Percentiles rank a stretch among this genome's conserved stretches.
phyloP scores from a whole-genome alignment of 1,139 yeast genomes.

The Nakaseomyces delphensis region DNA sequence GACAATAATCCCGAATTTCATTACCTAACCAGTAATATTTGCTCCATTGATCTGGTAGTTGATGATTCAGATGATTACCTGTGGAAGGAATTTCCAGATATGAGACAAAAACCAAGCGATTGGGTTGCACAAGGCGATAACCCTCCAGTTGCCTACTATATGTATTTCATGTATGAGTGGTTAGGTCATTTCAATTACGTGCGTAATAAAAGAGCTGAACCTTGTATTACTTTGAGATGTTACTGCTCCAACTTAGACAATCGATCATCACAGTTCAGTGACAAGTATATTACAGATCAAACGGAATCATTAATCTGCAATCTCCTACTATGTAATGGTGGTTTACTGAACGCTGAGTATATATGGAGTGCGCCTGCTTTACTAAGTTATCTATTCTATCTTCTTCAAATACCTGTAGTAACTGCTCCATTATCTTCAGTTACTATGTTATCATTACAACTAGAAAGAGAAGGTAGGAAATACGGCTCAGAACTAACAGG shows the following conservation, averaged over 20 bases:
- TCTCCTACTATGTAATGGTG: slow-evolving; percentile 24
- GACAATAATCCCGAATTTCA: slow-evolving; percentile 16
- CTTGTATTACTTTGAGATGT: slow-evolving; percentile 21
- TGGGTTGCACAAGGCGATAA: slow-evolving; percentile 28
- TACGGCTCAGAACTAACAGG: background rate
- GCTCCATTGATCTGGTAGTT: slow-evolving; percentile 24
- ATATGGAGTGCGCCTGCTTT: slow-evolving; percentile 22
- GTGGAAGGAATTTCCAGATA: slow-evolving; percentile 23
- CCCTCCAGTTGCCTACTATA: slow-evolving; percentile 28
- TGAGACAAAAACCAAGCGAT: slow-evolving; percentile 15
- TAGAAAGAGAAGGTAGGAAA: slow-evolving; percentile 6
- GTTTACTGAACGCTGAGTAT: slow-evolving; percentile 24
- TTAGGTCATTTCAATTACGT: slow-evolving; percentile 16
- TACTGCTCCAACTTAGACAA: slow-evolving; percentile 19
- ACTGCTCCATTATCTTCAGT: slow-evolving; percentile 28
- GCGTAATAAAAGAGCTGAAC: slow-evolving; percentile 14
- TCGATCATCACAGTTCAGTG: slow-evolving; percentile 26
- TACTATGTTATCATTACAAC: slow-evolving; percentile 11
- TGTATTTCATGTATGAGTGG: slow-evolving; percentile 22
- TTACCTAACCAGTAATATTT: slow-evolving; percentile 19
- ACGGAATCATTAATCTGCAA: slow-evolving; percentile 24
- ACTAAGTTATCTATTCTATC: slow-evolving; percentile 23
- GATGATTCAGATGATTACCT: slow-evolving; percentile 23
- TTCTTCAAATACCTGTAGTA: slow-evolving; percentile 26
- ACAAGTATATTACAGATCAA: slow-evolving; percentile 18